Evolutionary conservation across 2,329 filamentous ascomycete species (phyloP).

Genomic region (Juglanconis juglandina): DNA sequence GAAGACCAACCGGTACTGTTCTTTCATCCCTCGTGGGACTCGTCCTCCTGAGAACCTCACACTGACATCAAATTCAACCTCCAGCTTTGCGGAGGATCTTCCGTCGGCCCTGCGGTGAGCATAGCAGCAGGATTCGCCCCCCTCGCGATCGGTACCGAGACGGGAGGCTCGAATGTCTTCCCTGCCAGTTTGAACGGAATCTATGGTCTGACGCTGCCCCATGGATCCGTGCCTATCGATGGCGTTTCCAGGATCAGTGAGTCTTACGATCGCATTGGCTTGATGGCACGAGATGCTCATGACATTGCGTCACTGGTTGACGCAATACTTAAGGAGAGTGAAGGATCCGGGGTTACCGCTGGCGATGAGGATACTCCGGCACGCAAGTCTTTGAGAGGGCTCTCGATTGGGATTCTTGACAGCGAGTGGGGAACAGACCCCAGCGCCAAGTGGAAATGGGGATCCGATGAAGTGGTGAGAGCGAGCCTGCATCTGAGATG

Average conservation of each 20-base stretch:
- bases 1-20: conserved; percentile 23
- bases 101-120: conserved; percentile 33
- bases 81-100: conserved; percentile 25
- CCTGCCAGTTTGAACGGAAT: conserved; percentile 36
- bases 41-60: too few relatives aligned
- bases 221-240: conserved; percentile 15
- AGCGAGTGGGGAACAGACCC: conserved; percentile 19
- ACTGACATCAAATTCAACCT: neutral
- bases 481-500: neutral
- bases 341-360: too few relatives aligned
- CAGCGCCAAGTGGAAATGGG: conserved; percentile 19
- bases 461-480: conserved; percentile 19
- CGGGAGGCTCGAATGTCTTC: conserved; percentile 34
- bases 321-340: neutral
- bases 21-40: neutral
- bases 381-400: conserved; percentile 7
- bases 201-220: conserved; percentile 33
- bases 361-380: too few relatives aligned
- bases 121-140: conserved; percentile 38
- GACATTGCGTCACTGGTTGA: conserved; percentile 21
- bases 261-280: conserved; percentile 22
- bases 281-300: conserved; percentile 22
- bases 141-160: conserved; percentile 35
- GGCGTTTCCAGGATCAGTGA: conserved; percentile 19
- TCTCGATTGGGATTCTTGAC: conserved; percentile 20